Conservation (phyloP, 768 basidiomycete species). For the Mycena albidolilacea region DNA sequence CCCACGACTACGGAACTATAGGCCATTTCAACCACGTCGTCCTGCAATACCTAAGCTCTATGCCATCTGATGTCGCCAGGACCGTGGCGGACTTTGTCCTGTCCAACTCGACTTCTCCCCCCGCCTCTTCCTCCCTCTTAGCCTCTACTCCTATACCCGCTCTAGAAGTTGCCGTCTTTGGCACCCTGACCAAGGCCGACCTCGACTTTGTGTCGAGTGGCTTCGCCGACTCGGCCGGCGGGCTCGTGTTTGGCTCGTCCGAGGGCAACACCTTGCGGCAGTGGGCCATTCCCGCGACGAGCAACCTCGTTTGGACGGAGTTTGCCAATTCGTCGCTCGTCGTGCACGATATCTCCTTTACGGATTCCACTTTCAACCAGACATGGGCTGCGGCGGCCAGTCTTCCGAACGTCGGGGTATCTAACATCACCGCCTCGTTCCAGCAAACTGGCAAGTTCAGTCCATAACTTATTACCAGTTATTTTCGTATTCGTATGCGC, state of each 20-base stretch:
- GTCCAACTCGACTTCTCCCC: conserved; percentile 55
- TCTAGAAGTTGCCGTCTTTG: conserved; percentile 78
- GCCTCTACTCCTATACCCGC: conserved; percentile 63
- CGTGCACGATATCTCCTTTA: conserved; percentile 65
- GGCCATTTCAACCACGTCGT: conserved; percentile 70
- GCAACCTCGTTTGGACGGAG: conserved; percentile 67
- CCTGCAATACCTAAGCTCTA: conserved; percentile 68
- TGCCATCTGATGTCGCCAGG: conserved; percentile 61
- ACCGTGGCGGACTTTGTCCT: conserved; percentile 68
- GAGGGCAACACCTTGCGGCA: conserved; percentile 63
- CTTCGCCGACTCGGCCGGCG: conserved; percentile 63
- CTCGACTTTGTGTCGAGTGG: conserved; percentile 63
- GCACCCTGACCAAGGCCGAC: conserved; percentile 65
- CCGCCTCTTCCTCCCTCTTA: conserved; percentile 56
- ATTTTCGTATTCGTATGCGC: conserved; percentile 22
- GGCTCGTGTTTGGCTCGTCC: conserved; percentile 74
- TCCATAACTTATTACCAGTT: conserved; percentile 30
- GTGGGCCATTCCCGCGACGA: conserved; percentile 65
- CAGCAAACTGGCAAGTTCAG: conserved; percentile 43
- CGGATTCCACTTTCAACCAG: conserved; percentile 58
- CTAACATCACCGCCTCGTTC: conserved; percentile 64
- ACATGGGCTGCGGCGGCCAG: conserved; percentile 64
- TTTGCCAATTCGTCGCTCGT: conserved; percentile 64
- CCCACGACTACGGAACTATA: conserved; percentile 70
- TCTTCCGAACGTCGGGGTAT: conserved; percentile 51